Base-by-base conservation (phyloP, 257 asterid species). In the Solanum clarkiae region DNA sequence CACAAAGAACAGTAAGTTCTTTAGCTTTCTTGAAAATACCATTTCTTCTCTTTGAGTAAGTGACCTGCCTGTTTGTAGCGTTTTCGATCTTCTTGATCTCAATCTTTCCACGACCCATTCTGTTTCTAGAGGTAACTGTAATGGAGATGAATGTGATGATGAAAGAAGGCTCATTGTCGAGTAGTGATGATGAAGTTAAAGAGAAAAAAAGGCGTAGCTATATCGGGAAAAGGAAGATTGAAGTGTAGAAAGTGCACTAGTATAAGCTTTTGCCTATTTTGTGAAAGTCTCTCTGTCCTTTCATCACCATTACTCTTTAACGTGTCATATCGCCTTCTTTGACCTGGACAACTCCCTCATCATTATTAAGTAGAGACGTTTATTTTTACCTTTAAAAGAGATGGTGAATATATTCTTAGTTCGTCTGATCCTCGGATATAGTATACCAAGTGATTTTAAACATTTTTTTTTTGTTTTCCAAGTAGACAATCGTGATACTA, bases 11-110 rank as follows among this genome's bases (percentile, higher is more conserved):
- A 32, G 88, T 80, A 80, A 93, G 91, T 24, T 93, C 93, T 65
- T 91, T 87, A 45, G 95, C 97, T 86, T 92, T 91, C 92, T 91
- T 93, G 83, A 92, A 89, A 44, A 92, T 86, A 40, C 90, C 92
- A 70, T 93, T 88, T 87, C 93, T 91, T 87, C 92, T 85, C 89
- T 92, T 87, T 26, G 92, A 89, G 82, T 89, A 93, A 17, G 93
- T 87, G 10, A 92, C 93, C 55, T 92, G 94, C 24, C 94, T 90
- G 85, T 87, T 86, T 7, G 91, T 89, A 29, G 90, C 70, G 85
- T 89, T 87, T 85, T 92, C 94, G 8, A 90, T 92, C 87, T 86
- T 89, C 88, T 89, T 88, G 84, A 93, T 89, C 92, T 92, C 93
- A 69, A 93, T 90, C 77, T 88, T 90, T 18, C 89, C 92, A 40